Percentiles rank a stretch among this genome's conserved stretches.
Evolutionary conservation across 148 eudicot species (phyloP).

Genomic region (Vaccinium macrocarpon): DNA sequence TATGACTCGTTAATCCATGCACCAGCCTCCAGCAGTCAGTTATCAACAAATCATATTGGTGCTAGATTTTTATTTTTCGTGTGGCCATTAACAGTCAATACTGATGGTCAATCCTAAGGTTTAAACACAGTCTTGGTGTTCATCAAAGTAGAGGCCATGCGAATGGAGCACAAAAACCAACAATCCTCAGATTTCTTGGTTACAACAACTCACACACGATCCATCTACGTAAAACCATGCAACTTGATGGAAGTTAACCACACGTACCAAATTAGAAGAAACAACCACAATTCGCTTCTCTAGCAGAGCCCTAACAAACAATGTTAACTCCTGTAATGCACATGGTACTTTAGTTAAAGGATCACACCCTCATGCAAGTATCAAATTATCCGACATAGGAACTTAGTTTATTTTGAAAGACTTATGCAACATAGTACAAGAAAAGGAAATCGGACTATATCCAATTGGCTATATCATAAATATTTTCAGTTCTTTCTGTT

Average conservation of each 20-base stretch:
- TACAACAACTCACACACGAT: background rate
- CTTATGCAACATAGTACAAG: background rate
- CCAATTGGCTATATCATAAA: background rate
- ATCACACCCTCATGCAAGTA: background rate
- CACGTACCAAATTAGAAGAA: conserved; percentile 86
- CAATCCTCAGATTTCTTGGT: background rate
- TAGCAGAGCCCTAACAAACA: conserved; percentile 82
- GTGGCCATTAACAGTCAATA: background rate
- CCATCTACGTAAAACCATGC: conserved; percentile 10
- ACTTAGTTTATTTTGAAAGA: background rate
- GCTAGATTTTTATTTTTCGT: background rate
- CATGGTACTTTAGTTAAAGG: conserved; percentile 3
- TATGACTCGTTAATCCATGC: background rate
- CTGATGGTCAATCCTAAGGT: background rate
- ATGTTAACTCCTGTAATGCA: conserved; percentile 67
- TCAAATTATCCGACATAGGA: background rate
- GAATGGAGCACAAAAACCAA: background rate
- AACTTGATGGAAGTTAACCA: conserved; percentile 12
- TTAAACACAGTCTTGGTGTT: background rate
- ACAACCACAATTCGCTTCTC: conserved; percentile 87
- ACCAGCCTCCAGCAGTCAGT: background rate
- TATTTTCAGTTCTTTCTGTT: background rate
- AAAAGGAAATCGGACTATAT: background rate
- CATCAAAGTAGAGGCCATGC: background rate
- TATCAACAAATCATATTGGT: background rate